A percentile compares a stretch with the other conserved stretches of the same genome.
phyloP scores from a whole-genome alignment of 805 yeast genomes.

The Candida vaughaniae region DNA sequence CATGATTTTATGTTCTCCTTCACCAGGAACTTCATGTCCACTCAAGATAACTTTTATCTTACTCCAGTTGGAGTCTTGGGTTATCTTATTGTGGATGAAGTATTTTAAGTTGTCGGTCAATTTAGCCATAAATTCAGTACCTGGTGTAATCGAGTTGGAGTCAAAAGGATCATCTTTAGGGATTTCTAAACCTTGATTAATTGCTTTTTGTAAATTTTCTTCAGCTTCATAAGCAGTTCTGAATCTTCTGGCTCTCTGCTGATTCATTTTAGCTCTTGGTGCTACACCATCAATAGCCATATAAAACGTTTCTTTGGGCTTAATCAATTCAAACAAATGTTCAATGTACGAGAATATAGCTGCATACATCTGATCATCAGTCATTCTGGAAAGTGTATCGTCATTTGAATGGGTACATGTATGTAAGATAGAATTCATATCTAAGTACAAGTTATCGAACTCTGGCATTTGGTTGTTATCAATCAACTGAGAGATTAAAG shows the following conservation, averaged over 20 bases:
- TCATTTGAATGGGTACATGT: slow-evolving; percentile 88
- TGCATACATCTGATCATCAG: slow-evolving; percentile 89
- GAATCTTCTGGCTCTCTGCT: slow-evolving; percentile 94
- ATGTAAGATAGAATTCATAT: slow-evolving; percentile 96
- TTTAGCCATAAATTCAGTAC: slow-evolving; percentile 94
- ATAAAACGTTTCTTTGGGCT: slow-evolving; percentile 81
- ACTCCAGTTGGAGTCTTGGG: slow-evolving; percentile 87
- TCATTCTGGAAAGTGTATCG: slow-evolving; percentile 58
- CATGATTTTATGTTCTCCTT: slow-evolving; percentile 98
- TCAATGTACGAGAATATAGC: slow-evolving; percentile 94
- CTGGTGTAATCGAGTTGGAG: slow-evolving; percentile 92
- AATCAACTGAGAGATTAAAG: slow-evolving; percentile 82
- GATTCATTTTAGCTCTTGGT: slow-evolving; percentile 98
- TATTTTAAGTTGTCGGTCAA: slow-evolving; percentile 79
- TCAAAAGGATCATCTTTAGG: slow-evolving; percentile 89
- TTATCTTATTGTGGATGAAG: slow-evolving; percentile 82
- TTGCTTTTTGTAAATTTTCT: slow-evolving; percentile 69
- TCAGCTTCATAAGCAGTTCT: slow-evolving; percentile 94
- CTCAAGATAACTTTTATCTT: slow-evolving; percentile 71
- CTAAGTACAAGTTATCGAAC: slow-evolving; percentile 91
- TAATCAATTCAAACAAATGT: slow-evolving; percentile 82
- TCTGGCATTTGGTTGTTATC: slow-evolving; percentile 80
- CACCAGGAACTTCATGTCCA: slow-evolving; percentile 98
- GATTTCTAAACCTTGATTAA: slow-evolving; percentile 65
- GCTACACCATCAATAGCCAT: slow-evolving; percentile 99